Conservation (phyloP, 2,329 filamentous ascomycete species). For the Epicoccum nigrum region DNA sequence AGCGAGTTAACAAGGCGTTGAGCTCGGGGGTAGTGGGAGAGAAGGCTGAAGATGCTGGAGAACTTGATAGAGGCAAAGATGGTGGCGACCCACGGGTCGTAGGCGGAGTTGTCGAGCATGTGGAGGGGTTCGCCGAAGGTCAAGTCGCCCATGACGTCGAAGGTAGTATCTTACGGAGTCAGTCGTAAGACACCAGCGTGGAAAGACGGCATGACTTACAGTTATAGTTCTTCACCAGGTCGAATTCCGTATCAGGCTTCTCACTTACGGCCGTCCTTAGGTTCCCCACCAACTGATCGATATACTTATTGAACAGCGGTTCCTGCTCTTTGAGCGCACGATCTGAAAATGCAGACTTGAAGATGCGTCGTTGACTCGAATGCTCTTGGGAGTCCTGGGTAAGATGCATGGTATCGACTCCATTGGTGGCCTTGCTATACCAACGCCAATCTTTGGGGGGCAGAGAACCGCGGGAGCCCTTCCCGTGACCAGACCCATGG, state of each 20-base stretch:
- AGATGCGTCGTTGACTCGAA: constrained; percentile 46
- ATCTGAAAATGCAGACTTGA: constrained; percentile 52
- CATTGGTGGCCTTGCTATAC: constrained; percentile 20
- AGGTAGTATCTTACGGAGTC: constrained; percentile 29
- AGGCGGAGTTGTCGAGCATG: constrained; percentile 37
- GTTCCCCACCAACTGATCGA: constrained; percentile 48
- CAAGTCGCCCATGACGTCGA: constrained; percentile 43
- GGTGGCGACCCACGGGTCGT: constrained; percentile 41
- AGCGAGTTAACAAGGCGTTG: background rate
- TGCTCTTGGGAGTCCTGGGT: constrained; percentile 41
- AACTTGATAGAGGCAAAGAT: constrained; percentile 31
- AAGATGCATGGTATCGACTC: constrained; percentile 15
- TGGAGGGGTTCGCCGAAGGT: constrained; percentile 41
- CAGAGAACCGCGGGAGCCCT: constrained; percentile 14
- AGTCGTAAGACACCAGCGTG: too few species aligned
- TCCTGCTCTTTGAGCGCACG: constrained; percentile 51
- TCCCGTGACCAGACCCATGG: constrained; percentile 31
- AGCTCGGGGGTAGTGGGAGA: background rate
- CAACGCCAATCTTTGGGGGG: constrained; percentile 31
- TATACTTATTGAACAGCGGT: constrained; percentile 49
- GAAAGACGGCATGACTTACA: constrained; percentile 15
- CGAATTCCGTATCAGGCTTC: constrained; percentile 39
- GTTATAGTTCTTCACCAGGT: constrained; percentile 44
- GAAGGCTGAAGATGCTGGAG: constrained; percentile 17
- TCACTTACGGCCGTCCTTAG: constrained; percentile 40